Evolutionary conservation across 1,284 basidiomycete species (phyloP), one percentile per base, ranked within the genome.

Genomic region (Sporisorium exsertum): DNA sequence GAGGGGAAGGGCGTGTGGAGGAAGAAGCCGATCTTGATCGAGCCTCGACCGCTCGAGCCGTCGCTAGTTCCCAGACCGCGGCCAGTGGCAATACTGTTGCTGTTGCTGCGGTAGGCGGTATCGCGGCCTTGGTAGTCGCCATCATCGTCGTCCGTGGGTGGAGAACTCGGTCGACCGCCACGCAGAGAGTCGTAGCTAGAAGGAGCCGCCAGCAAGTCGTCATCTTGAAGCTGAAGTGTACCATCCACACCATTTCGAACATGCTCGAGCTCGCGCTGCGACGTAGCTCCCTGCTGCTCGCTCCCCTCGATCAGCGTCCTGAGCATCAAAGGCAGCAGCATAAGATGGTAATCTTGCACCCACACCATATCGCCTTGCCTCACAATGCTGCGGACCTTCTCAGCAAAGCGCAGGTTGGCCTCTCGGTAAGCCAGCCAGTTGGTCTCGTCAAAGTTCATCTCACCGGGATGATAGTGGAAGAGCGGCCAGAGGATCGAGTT

Each of bases 401-500:
- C 92, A 1, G 97, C 96, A 84, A 99, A 99, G 70, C 91, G 90
- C 87, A 95, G 88, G 86, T 99, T 99, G 51, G 97, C 97, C 86
- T 97, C 94, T 37, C 96, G 91, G 87, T 99, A 99, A 1, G 95
- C 96, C 54, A 92, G 90, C 96, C 96, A 99, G 87, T 98, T 94
- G 83, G 93, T 93, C 87, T 97, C 94, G 87, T 98, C 96, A 85
- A 99, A 99, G 87, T 95, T 97, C 95, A 99, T 99, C 78, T 84
- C 82, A 9, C 84, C 83, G 0, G 79, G 78, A 86, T 97, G 95
- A 87, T 98, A 99, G 87, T 99, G 96, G 89, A 99, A 98, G 52
- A 99, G 89, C 0, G 96, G 96, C 96, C 96, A 99, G 43, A 99
- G 91, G 87, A 99, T 99, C 55, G 94, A 97, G 88, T 99, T 99